Base-by-base conservation (phyloP, 1,284 basidiomycete species). In the Austroboletus rostrupii region DNA sequence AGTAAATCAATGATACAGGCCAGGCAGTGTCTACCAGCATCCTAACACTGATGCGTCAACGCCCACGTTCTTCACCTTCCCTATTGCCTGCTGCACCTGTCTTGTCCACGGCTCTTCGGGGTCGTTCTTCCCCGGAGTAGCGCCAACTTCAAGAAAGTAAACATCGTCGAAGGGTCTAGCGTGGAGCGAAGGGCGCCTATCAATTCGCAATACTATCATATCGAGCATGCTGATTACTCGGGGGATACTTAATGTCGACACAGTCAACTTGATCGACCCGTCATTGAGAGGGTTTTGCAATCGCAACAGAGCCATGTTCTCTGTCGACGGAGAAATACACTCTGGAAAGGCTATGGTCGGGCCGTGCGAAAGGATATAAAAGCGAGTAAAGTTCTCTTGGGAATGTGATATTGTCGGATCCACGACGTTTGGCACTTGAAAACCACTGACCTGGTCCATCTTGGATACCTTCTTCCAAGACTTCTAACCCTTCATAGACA, bases 301-400 rank as follows among this genome's bases (percentile, higher is more conserved):
- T 23, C 77, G 73, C 40, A 79, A 50, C 16, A 79, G 58, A 29
- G 74, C 77, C 50, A 66, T 65, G 39, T 56, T 57, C 45, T 62
- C 66, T 14, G 43, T 32, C 35, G 45, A 20, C 14, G 37, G 42
- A 29, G 40, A 23, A 23, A 36, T 43, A 29, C 49, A 51, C 37
- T 53, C 55, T 0, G 69, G 68, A 12, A 71, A 53, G 21, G 50
- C 53, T 32, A 53, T 55, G n/a, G 70, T 58, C 35, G 53, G 55
- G 10, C 69, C 68, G 21, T 66, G 64, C 4, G 76, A 66, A 50
- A 85, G 50, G 43, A 84, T 65, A 56, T 77, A 83, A 65, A 87
- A 87, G 17, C 82, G 78, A 6, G 85, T 87, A 46, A 70, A 77
- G 54, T 87, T 87, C 10, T 65, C 85, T 86, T 86, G 59, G 38